Evolutionary conservation across 1,139 yeast species (phyloP).

Genomic region (Lodderomyces beijingensis): DNA sequence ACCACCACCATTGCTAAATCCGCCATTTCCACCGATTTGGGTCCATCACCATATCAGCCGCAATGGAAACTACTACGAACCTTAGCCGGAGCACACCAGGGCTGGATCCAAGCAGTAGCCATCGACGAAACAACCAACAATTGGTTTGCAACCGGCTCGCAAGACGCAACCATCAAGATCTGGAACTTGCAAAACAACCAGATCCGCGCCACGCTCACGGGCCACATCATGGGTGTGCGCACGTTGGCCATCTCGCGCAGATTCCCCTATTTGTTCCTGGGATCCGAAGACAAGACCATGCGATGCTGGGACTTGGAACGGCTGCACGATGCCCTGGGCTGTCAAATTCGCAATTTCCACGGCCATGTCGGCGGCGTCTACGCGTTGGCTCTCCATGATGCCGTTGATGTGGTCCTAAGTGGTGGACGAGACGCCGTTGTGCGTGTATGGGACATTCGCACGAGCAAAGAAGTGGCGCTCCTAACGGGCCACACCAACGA

Average conservation of each 20-base stretch:
- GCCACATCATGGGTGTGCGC: conserved; percentile 88
- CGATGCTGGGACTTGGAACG: conserved; percentile 96
- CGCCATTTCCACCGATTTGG: not conserved
- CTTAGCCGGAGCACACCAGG: conserved; percentile 79
- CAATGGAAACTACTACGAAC: conserved; percentile 69
- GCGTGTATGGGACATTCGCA: conserved; percentile 90
- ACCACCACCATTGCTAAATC: not conserved
- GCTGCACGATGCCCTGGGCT: conserved; percentile 55
- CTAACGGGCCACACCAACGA: conserved; percentile 80
- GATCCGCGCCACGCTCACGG: conserved; percentile 73
- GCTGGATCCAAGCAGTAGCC: conserved; percentile 82
- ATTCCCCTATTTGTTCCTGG: conserved; percentile 86
- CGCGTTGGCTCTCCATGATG: conserved; percentile 80
- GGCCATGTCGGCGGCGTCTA: conserved; percentile 94
- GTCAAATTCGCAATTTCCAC: conserved; percentile 75
- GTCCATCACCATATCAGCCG: conserved; percentile 2
- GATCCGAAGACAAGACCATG: conserved; percentile 92
- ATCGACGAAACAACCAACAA: conserved; percentile 78
- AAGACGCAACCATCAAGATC: conserved; percentile 82
- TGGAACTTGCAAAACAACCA: conserved; percentile 84
- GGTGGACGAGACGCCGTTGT: conserved; percentile 90
- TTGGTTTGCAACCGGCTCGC: conserved; percentile 91
- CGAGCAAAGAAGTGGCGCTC: conserved; percentile 70
- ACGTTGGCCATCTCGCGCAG: conserved; percentile 67
- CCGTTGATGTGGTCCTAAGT: conserved; percentile 76